Evolutionary conservation across 352 stramenopile species (phyloP).

Genomic region (Poterioochromonas sp.): DNA sequence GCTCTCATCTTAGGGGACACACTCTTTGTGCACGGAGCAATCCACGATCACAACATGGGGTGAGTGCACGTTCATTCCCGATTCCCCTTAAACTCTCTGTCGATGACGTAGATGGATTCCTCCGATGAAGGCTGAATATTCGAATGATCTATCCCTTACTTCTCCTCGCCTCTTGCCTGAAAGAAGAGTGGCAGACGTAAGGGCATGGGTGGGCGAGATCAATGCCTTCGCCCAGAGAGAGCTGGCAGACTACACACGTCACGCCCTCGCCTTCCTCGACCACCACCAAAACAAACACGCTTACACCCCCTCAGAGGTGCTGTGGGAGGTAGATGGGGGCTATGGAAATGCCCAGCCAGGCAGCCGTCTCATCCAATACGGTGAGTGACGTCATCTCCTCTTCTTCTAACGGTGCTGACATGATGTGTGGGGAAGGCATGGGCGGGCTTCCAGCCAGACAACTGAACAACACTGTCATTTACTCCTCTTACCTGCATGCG

Average conservation of each 20-base stretch:
- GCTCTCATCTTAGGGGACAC: background rate
- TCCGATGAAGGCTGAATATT: too few species aligned
- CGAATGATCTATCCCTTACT: too few species aligned
- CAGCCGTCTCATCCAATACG: background rate
- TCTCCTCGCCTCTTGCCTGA: too few species aligned
- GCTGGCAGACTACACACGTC: background rate
- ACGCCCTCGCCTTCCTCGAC: too few species aligned
- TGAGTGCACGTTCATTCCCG: too few species aligned
- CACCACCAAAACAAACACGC: too few species aligned
- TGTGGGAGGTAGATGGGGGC: slow-evolving; percentile 6
- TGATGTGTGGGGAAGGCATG: background rate
- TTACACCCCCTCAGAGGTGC: background rate
- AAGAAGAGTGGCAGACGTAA: background rate
- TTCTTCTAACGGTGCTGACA: too few species aligned
- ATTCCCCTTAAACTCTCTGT: too few species aligned
- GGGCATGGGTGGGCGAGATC: background rate
- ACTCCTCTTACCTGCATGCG: background rate
- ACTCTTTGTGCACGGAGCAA: background rate
- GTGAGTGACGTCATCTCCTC: too few species aligned
- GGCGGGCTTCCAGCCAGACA: background rate
- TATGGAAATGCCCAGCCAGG: background rate
- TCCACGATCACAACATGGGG: background rate
- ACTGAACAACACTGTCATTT: slow-evolving; percentile 3
- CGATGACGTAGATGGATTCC: too few species aligned
- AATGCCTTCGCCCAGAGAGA: background rate